Evolutionary conservation across 139 green algal genomes (phyloP), one percentile per base, ranked within the genome.

Genomic region (Chlamydomonas sp.): DNA sequence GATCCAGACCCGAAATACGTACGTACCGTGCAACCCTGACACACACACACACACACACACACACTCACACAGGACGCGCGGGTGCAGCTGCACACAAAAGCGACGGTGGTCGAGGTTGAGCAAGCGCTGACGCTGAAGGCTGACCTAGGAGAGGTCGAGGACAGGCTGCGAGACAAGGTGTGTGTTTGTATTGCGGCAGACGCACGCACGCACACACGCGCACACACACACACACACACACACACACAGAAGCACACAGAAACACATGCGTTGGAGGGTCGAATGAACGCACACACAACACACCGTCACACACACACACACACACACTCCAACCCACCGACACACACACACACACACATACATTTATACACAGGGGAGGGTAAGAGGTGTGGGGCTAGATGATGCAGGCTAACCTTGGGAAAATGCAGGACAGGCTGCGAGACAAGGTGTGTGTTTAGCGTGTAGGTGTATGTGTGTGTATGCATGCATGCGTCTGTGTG

Each of bases 101-200:
- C 29, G 26, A 48, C 6, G 22, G 5, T 67, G n/a, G 60, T 22
- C 10, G 60, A 67, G 33, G 26, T 67, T n/a, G 54, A 26, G 16
- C 24, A 64, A 26, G 54, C 54, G 6, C 54, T 64, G 54, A 16
- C 54, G 26, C 24, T 64, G 24, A 64, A 64, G 54, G 54, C 54
- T 20, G 54, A 64, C 26, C 8, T 64, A 8, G 34, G 24, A 33
- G 54, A 64, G 34, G 54, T 64, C 24, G 54, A 36, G 54, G 54
- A 64, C 26, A 64, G 34, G 54, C 54, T 64, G 8, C 54, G 54
- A 36, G 54, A 64, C 26, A 64, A 64, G 54, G 54, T 64, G 54
- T 30, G 8, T 64, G 10, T 64, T 20, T 33, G 8, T 26, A 30
- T 64, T 64, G 26, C n/a, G n/a, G n/a, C n/a, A n/a, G n/a, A n/a